A percentile compares a stretch with the other conserved stretches of the same genome.
Conservation (phyloP, 2,329 filamentous ascomycete genomes). For the Fusarium albidum region DNA sequence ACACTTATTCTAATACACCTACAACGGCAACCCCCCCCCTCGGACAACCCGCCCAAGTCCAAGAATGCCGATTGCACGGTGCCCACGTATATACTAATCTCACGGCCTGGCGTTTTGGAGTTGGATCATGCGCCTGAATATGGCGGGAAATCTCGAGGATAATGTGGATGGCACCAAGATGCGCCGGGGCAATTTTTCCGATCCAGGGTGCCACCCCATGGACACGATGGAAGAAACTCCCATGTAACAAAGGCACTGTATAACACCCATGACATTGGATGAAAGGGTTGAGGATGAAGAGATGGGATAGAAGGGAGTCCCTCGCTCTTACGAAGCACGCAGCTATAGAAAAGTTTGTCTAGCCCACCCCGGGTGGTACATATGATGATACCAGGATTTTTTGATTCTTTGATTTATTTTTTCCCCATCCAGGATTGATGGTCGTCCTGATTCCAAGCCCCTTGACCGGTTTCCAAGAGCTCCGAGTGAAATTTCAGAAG, state of each 20-base stretch:
- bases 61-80: not conserved
- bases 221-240: slow-evolving; percentile 18
- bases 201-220: slow-evolving; percentile 7
- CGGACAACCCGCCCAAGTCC: not conserved
- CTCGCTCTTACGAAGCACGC: slow-evolving; percentile 25
- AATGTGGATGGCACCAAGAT: slow-evolving; percentile 22
- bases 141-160: slow-evolving; percentile 17
- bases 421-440: not conserved
- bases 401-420: too few relatives aligned
- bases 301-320: slow-evolving; percentile 18
- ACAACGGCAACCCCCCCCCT: slow-evolving; percentile 12
- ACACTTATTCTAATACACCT: slow-evolving; percentile 17
- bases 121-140: slow-evolving; percentile 22
- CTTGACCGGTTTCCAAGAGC: not conserved
- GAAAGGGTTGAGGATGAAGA: slow-evolving; percentile 12
- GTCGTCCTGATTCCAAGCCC: too few relatives aligned
- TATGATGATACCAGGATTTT: slow-evolving; percentile 22
- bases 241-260: slow-evolving; percentile 19
- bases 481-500: not conserved
- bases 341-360: slow-evolving; percentile 18
- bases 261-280: slow-evolving; percentile 19
- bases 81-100: slow-evolving; percentile 35
- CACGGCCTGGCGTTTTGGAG: slow-evolving; percentile 39
- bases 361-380: slow-evolving; percentile 16
- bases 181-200: not conserved